Percentiles rank a stretch among this genome's conserved stretches.
Conservation (phyloP, 2,329 filamentous ascomycete species). For the Sordariomycetes sp. region DNA sequence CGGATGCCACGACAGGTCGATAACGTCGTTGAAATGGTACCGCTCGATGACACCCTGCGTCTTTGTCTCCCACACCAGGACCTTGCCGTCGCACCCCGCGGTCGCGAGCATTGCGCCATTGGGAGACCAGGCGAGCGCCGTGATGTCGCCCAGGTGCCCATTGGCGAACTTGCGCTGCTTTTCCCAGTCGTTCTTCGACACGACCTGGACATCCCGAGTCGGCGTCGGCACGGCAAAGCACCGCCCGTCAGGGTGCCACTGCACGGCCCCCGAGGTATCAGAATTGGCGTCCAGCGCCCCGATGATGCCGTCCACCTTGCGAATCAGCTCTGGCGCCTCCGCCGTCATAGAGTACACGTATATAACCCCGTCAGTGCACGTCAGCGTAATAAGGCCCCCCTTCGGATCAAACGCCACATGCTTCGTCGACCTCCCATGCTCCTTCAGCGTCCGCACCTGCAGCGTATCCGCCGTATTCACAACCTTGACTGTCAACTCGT, state of each 20-base stretch:
- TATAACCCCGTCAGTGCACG: constrained; percentile 76
- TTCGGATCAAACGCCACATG: constrained; percentile 80
- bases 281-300: constrained; percentile 63
- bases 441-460: constrained; percentile 63
- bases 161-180: constrained; percentile 67
- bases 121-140: constrained; percentile 81
- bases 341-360: constrained; percentile 79
- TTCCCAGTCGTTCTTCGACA: constrained; percentile 85
- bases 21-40: constrained; percentile 70
- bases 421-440: constrained; percentile 79
- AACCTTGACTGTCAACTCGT: constrained; percentile 83
- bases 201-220: constrained; percentile 69
- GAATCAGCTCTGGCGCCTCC: constrained; percentile 68
- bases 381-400: constrained; percentile 62
- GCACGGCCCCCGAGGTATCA: constrained; percentile 59
- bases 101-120: constrained; percentile 80
- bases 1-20: constrained; percentile 84
- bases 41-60: constrained; percentile 70
- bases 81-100: constrained; percentile 52
- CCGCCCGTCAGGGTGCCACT: constrained; percentile 90
- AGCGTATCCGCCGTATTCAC: constrained; percentile 71
- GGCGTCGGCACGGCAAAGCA: constrained; percentile 79
- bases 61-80: constrained; percentile 80
- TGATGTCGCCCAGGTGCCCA: constrained; percentile 75
- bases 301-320: constrained; percentile 78